Conservation (phyloP, 257 asterid species). For the Vinca minor region DNA sequence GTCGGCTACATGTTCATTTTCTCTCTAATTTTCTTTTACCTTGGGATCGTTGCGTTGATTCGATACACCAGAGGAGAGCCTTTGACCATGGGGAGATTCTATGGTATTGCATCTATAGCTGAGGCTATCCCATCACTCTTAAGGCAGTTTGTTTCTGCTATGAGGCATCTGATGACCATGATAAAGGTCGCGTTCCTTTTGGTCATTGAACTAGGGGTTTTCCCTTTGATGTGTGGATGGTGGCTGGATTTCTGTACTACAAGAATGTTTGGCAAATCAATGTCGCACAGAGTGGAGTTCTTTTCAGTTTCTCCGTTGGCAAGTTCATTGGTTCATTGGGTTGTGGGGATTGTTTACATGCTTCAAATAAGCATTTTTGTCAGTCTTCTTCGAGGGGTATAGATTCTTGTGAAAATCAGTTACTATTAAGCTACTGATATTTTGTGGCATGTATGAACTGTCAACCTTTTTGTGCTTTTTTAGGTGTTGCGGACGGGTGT, state of each 20-base stretch:
- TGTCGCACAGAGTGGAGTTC: slow-evolving; percentile 90
- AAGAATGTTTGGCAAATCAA: slow-evolving; percentile 88
- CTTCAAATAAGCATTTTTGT: slow-evolving; percentile 95
- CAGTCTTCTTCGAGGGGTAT: slow-evolving; percentile 99
- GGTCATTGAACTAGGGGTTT: slow-evolving; percentile 96
- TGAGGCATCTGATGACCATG: slow-evolving; percentile 98
- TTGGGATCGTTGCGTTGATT: slow-evolving; percentile 68
- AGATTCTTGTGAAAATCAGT: neutral
- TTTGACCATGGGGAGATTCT: slow-evolving; percentile 86
- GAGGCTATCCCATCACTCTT: slow-evolving; percentile 90
- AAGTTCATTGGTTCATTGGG: slow-evolving; percentile 98
- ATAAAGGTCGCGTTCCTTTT: slow-evolving; percentile 94
- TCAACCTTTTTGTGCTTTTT: slow-evolving; percentile 17
- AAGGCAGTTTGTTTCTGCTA: slow-evolving; percentile 89
- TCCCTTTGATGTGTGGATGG: slow-evolving; percentile 99
- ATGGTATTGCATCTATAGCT: slow-evolving; percentile 85
- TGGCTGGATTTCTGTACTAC: slow-evolving; percentile 98
- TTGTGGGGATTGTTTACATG: slow-evolving; percentile 95
- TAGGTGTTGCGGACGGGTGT: slow-evolving; percentile 95
- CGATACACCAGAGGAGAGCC: slow-evolving; percentile 94
- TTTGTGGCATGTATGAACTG: neutral
- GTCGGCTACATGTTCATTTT: slow-evolving; percentile 84
- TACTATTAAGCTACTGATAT: neutral
- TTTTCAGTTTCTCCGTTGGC: slow-evolving; percentile 91
- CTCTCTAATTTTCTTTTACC: slow-evolving; percentile 69